These are phyloP conservation scores for Ophiocordyceps robertsii DNA, from an alignment of 2,329 filamentous ascomycete genomes.

Conservation along the genomic window DNA sequence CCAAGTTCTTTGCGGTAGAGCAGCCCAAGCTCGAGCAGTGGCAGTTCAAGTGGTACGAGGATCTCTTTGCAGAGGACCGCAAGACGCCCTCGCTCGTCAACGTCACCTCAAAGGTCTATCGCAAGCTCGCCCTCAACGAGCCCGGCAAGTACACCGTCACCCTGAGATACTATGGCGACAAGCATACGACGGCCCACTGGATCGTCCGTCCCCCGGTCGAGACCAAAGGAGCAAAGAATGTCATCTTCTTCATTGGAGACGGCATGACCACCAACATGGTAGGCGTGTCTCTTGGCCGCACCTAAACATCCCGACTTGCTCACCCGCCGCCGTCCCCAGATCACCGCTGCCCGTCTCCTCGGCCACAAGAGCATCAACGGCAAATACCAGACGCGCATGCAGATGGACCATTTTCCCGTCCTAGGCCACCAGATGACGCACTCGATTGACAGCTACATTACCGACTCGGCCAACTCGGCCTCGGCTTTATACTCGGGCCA, in stretches of 20 bases:
- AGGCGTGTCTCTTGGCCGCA: neutral
- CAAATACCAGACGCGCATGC: conserved; percentile 63
- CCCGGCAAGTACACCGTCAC: conserved; percentile 69
- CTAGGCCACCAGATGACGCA: conserved; percentile 83
- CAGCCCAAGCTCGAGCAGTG: conserved; percentile 68
- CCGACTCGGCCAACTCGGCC: conserved; percentile 75
- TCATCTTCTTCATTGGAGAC: conserved; percentile 72
- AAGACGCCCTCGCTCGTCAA: conserved; percentile 60
- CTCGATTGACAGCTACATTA: conserved; percentile 75
- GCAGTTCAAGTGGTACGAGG: conserved; percentile 77
- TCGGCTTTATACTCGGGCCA: conserved; percentile 72
- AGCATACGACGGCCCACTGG: conserved; percentile 64
- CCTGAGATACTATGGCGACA: conserved; percentile 60
- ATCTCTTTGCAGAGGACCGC: conserved; percentile 65
- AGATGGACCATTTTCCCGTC: conserved; percentile 75
- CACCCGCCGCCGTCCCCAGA: conserved; percentile 18
- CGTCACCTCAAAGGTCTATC: conserved; percentile 67
- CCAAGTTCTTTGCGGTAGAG: conserved; percentile 53
- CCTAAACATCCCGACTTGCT: neutral
- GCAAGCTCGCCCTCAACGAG: conserved; percentile 61
- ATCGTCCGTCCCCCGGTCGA: conserved; percentile 56
- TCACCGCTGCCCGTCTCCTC: conserved; percentile 66
- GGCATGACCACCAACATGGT: conserved; percentile 63
- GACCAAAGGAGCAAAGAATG: conserved; percentile 68
- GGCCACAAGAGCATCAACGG: conserved; percentile 76